These are phyloP conservation scores for Colletotrichum tamarilloi DNA, from an alignment of 2,329 filamentous ascomycete genomes.

Conservation along the genomic window DNA sequence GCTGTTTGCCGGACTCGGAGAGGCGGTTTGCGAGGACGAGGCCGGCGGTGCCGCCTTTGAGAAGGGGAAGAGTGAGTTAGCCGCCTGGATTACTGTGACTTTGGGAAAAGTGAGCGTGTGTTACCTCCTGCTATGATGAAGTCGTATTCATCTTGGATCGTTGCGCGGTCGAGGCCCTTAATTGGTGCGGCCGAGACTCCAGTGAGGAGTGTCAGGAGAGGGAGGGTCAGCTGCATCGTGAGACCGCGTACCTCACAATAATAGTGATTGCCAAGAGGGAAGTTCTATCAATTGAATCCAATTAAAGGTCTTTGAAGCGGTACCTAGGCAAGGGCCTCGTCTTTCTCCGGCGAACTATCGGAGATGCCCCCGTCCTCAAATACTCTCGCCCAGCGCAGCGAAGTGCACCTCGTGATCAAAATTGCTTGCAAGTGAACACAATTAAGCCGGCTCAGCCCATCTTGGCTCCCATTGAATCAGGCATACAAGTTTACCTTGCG, in stretches of 20 bases:
- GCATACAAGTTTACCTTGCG: not conserved
- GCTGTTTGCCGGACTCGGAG: slow-evolving; percentile 38
- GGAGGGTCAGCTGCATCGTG: slow-evolving; percentile 20
- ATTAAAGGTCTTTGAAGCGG: not conserved
- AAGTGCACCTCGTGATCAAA: not conserved
- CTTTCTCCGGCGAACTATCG: too few relatives aligned
- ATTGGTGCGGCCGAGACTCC: slow-evolving; percentile 26
- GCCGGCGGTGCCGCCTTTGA: slow-evolving; percentile 40
- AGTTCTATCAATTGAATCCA: not conserved
- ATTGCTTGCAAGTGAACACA: too few relatives aligned
- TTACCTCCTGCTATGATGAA: slow-evolving; percentile 39
- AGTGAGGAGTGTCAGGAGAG: slow-evolving; percentile 22
- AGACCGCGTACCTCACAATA: not conserved
- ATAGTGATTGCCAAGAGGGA: fast-evolving
- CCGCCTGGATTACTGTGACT: not conserved
- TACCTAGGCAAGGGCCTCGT: not conserved
- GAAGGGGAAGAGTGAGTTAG: not conserved
- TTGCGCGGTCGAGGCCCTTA: slow-evolving; percentile 32
- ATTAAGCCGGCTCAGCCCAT: not conserved
- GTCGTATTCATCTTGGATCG: slow-evolving; percentile 36
- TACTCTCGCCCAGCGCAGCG: not conserved
- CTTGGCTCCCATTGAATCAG: not conserved
- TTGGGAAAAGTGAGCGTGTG: not conserved
- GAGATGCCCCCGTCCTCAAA: not conserved
- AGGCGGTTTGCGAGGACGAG: slow-evolving; percentile 41